Evolutionary conservation across 2,329 filamentous ascomycete species (phyloP).

Genomic region (Parascedosporium putredinis): DNA sequence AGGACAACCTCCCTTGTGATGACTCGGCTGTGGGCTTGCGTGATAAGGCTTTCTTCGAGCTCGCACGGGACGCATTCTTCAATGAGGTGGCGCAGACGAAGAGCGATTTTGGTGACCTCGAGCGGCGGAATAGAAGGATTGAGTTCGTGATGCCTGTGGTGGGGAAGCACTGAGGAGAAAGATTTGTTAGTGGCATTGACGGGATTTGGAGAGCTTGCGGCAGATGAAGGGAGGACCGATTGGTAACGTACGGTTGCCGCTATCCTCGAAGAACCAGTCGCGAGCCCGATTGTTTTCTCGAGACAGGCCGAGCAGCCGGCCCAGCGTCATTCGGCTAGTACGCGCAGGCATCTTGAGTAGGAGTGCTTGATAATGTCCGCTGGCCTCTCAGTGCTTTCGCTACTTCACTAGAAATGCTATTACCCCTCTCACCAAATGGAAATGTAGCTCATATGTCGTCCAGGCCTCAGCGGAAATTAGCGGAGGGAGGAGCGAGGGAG

Average conservation of each 20-base stretch:
- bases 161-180: constrained; percentile 49
- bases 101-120: constrained; percentile 80
- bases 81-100: constrained; percentile 83
- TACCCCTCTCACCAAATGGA: too few species aligned
- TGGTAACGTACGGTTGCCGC: neutral
- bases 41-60: constrained; percentile 65
- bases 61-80: constrained; percentile 87
- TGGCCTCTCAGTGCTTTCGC: too few species aligned
- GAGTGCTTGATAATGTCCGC: too few species aligned
- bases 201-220: too few species aligned
- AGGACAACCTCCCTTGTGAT: constrained; percentile 71
- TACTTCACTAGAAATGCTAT: too few species aligned
- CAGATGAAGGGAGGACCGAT: too few species aligned
- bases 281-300: neutral
- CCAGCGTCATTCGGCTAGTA: constrained; percentile 4
- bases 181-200: neutral
- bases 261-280: neutral
- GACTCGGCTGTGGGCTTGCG: constrained; percentile 70
- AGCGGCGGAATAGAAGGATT: constrained; percentile 60
- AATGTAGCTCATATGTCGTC: too few species aligned
- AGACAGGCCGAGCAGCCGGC: constrained; percentile 4
- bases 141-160: constrained; percentile 45
- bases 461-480: too few species aligned
- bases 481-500: too few species aligned
- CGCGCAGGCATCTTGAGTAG: neutral